Conservation (phyloP, 192 early-diverging fungal species). For the Jimgerdemannia flammicorona region DNA sequence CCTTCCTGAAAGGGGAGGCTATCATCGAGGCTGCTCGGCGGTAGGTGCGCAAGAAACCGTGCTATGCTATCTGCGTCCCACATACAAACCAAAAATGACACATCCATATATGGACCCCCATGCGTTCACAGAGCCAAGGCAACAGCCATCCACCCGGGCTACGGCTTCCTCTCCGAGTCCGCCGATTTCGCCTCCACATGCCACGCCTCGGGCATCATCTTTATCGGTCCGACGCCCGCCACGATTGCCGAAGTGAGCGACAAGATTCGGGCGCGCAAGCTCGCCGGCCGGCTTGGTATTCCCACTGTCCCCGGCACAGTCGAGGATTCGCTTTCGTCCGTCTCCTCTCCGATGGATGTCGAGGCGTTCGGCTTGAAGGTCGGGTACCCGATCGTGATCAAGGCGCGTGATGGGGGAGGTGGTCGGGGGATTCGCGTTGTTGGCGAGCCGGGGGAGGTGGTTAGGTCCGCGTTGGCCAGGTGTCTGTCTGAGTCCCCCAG, state of each 20-base stretch:
- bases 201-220: conserved; percentile 57
- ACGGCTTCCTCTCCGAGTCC: conserved; percentile 96
- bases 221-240: conserved; percentile 86
- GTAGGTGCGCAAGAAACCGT: conserved; percentile 2
- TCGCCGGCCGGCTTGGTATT: conserved; percentile 15
- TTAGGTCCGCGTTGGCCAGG: conserved; percentile 72
- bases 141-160: conserved; percentile 93
- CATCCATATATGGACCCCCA: background rate
- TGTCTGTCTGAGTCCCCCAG: conserved; percentile 83
- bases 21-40: conserved; percentile 71
- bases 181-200: conserved; percentile 80
- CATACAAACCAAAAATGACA: background rate
- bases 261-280: conserved; percentile 57
- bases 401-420: conserved; percentile 95
- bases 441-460: conserved; percentile 67
- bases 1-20: conserved; percentile 65
- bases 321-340: background rate
- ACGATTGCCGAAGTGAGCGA: conserved; percentile 92
- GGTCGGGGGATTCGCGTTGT: conserved; percentile 99
- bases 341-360: conserved; percentile 12
- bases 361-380: conserved; percentile 65
- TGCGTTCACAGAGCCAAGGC: background rate
- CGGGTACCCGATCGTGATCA: conserved; percentile 96
- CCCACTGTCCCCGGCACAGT: conserved; percentile 26
- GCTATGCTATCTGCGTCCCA: background rate